Conservation (phyloP, 2,329 filamentous ascomycete genomes). For the Lomentospora prolificans region DNA sequence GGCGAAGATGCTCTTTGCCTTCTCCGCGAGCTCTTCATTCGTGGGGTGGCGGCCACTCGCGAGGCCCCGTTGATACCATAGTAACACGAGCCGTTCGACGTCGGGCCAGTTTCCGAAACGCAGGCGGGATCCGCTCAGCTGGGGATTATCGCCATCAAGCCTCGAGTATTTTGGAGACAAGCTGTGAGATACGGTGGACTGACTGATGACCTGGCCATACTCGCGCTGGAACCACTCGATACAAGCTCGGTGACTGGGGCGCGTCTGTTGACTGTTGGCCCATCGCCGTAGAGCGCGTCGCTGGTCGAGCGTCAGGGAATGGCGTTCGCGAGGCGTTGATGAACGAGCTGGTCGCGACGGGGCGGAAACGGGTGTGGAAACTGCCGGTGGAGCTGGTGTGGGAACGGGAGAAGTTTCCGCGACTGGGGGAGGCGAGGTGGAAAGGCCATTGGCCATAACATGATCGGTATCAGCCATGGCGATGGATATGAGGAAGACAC, state of each 20-base stretch:
- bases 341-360: conserved; percentile 2
- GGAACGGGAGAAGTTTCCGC: conserved; percentile 18
- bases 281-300: conserved; percentile 50
- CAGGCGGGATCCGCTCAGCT: conserved; percentile 51
- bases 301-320: conserved; percentile 52
- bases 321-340: conserved; percentile 34
- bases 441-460: conserved; percentile 15
- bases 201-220: conserved; percentile 51
- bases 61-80: conserved; percentile 44
- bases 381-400: conserved; percentile 13
- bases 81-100: conserved; percentile 47
- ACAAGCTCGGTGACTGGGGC: conserved; percentile 51
- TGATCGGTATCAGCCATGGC: conserved; percentile 24
- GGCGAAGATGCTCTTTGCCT: conserved; percentile 49
- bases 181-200: conserved; percentile 54
- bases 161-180: conserved; percentile 52
- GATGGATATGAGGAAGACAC: background rate
- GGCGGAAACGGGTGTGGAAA: conserved; percentile 3
- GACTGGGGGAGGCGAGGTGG: conserved; percentile 22
- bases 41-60: conserved; percentile 46
- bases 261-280: conserved; percentile 45
- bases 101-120: conserved; percentile 57
- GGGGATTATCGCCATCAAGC: conserved; percentile 47
- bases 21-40: conserved; percentile 53
- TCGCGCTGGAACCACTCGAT: conserved; percentile 52